A percentile compares a stretch with the other conserved stretches of the same genome.
phyloP scores from a whole-genome alignment of 495 filamentous ascomycete species.

The Penicillium malachiteum region DNA sequence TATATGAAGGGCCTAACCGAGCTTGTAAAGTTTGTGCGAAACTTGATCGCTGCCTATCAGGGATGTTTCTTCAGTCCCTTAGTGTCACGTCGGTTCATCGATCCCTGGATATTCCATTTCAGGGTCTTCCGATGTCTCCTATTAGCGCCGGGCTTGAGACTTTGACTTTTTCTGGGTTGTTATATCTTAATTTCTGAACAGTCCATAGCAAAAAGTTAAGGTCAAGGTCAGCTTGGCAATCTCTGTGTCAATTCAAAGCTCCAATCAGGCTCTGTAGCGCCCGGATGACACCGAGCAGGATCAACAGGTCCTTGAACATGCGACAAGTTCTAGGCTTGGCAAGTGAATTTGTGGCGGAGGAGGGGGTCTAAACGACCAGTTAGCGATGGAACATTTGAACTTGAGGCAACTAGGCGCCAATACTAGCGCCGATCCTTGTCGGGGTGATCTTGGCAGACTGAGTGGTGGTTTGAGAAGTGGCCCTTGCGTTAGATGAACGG shows the following conservation, averaged over 20 bases:
- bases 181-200: background rate
- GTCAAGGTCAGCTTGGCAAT: no score
- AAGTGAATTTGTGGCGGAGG: background rate
- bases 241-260: no score
- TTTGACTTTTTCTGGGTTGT: background rate
- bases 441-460: background rate
- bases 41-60: no score
- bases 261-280: no score
- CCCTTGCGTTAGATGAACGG: background rate
- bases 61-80: background rate
- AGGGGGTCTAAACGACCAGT: background rate
- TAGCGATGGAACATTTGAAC: background rate
- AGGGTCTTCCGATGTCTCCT: background rate
- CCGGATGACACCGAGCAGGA: no score
- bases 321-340: background rate
- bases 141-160: background rate
- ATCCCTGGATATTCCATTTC: background rate
- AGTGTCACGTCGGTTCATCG: background rate
- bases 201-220: no score
- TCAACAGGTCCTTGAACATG: background rate
- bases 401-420: background rate
- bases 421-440: background rate
- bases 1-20: no score
- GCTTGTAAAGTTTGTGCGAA: no score
- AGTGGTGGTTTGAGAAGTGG: constrained; percentile 1